These are phyloP conservation scores for Collybia nuda DNA, from an alignment of 768 basidiomycete species.

Conservation along the genomic window DNA sequence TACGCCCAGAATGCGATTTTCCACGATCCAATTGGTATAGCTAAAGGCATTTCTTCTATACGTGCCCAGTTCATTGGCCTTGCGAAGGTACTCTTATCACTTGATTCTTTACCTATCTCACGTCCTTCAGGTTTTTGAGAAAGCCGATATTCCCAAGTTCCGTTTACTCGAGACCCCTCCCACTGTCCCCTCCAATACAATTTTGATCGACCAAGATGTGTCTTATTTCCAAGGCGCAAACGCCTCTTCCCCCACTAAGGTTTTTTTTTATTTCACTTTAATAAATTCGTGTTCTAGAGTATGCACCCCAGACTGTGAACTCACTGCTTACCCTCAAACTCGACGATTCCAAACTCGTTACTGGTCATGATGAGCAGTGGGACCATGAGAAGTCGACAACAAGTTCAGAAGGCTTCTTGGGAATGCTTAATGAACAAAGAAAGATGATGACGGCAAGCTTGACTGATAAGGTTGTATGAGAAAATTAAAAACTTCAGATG, in stretches of 20 bases:
- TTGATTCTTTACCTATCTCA: not conserved
- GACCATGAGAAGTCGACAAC: slow-evolving; percentile 37
- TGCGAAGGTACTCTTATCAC: slow-evolving; percentile 29
- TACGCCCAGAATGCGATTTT: slow-evolving; percentile 42
- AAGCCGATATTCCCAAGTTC: slow-evolving; percentile 40
- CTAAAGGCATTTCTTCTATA: slow-evolving; percentile 37
- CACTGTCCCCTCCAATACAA: slow-evolving; percentile 30
- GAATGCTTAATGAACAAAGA: slow-evolving; percentile 42
- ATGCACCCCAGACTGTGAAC: slow-evolving; percentile 30
- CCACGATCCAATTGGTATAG: slow-evolving; percentile 46
- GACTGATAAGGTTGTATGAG: slow-evolving; percentile 31
- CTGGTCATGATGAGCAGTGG: slow-evolving; percentile 44
- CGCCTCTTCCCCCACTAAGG: slow-evolving; percentile 40
- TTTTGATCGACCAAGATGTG: slow-evolving; percentile 49
- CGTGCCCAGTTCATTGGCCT: slow-evolving; percentile 44
- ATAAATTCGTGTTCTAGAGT: not conserved
- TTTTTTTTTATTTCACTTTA: slow-evolving; percentile 6
- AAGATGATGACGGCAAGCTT: slow-evolving; percentile 40
- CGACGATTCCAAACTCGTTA: slow-evolving; percentile 34
- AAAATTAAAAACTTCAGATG: slow-evolving; percentile 1
- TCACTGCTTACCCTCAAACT: slow-evolving; percentile 41
- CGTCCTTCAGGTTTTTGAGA: slow-evolving; percentile 35
- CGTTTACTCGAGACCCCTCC: slow-evolving; percentile 40
- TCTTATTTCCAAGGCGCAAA: slow-evolving; percentile 38
- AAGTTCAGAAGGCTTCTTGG: slow-evolving; percentile 40